Base-by-base conservation (phyloP, 306 rosid species). In the Sphenostylis stenocarpa region DNA sequence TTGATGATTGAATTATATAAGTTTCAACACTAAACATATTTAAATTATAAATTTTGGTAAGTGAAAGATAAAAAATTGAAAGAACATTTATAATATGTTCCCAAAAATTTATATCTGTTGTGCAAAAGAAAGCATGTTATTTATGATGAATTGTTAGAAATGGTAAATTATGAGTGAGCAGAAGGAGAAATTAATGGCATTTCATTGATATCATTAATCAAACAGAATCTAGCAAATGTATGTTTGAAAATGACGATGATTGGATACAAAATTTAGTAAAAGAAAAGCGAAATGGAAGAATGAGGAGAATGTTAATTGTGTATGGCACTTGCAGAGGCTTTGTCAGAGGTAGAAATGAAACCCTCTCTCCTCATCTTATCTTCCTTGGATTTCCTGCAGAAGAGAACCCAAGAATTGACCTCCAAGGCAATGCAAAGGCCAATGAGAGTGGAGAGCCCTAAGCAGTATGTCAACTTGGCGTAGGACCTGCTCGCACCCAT, bases 391-490 rank as follows among this genome's bases (percentile, higher is more conserved):
- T 92, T 90, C 57, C 98, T 86, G 53, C 98, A 96, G 29, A 96
- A 96, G 0, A 96, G 55, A 10, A 96, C 96, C 99, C 99, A 96
- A 7, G 97, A 91, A 45, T 96, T 96, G 61, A 96, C 99, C 86
- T 92, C 99, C 90, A 92, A 80, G 3, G 96, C 91, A 19, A 96
- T 85, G 24, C 78, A 91, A 11, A 79, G 77, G 2, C 99, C 99
- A n/a, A 92, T 61, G 84, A 96, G 7, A 3, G 93, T 78, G 2
- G 97, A 84, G 47, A 96, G 73, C 2, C 87, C 93, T 68, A 91
- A 34, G 68, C 99, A 96, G 6, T 96, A 91, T 11, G 57, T 81
- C 82, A 96, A 44, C 79, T 96, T 96, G 0, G 94, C 90, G 75
- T 86, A 90, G 9, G 99, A 96, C 66, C 97, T 83, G 5, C 90